phyloP scores from a whole-genome alignment of 2,329 filamentous ascomycete genomes.

The Meredithiella fracta region DNA sequence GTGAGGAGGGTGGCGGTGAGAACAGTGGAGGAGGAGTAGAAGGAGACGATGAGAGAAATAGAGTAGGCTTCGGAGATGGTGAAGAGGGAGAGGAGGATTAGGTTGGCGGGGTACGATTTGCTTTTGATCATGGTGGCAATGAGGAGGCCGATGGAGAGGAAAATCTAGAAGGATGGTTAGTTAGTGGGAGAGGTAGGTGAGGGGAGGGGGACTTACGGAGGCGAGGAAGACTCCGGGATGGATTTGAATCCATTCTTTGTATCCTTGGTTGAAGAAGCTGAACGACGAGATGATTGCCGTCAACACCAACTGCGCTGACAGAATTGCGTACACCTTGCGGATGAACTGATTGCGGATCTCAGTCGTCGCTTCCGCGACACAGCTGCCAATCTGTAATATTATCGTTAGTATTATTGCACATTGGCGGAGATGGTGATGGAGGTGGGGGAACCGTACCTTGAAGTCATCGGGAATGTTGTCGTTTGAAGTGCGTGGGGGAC shows the following conservation, averaged over 20 bases:
- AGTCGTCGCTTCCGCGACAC: constrained; percentile 80
- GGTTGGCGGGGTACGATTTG: constrained; percentile 86
- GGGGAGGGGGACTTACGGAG: constrained; percentile 36
- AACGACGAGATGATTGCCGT: constrained; percentile 67
- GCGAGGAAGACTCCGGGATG: constrained; percentile 74
- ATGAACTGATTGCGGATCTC: constrained; percentile 95
- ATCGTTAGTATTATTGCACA: not conserved
- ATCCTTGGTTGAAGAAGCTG: constrained; percentile 67
- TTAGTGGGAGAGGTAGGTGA: not conserved
- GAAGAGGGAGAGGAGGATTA: constrained; percentile 81
- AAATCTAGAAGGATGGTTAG: constrained; percentile 1
- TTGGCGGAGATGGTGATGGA: not conserved
- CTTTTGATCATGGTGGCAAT: constrained; percentile 87
- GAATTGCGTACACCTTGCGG: constrained; percentile 93
- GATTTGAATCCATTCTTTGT: constrained; percentile 73
- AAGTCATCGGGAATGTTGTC: constrained; percentile 95
- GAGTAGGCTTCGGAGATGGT: constrained; percentile 87
- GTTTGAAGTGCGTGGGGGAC: constrained; percentile 57
- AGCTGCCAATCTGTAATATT: constrained; percentile 62
- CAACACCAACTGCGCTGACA: constrained; percentile 82
- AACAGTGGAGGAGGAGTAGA: constrained; percentile 71
- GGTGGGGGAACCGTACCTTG: constrained; percentile 47
- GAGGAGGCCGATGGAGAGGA: constrained; percentile 73
- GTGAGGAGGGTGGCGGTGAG: constrained; percentile 83
- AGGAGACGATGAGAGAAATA: constrained; percentile 80